Conservation (phyloP, 805 yeast genomes). For the Candida mattraensis region DNA sequence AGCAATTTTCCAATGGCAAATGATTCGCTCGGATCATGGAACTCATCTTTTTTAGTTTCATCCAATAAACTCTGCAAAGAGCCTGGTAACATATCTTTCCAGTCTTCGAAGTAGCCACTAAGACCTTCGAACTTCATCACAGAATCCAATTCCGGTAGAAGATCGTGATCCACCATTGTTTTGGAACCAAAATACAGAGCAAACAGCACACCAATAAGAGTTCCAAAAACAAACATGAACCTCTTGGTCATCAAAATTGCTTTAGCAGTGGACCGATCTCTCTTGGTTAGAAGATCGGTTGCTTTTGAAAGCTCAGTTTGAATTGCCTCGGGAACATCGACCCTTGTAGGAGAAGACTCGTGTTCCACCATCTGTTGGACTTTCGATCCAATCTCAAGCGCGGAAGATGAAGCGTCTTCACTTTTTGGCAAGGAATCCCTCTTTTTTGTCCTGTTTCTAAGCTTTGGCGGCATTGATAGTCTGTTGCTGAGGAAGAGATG, state of each 20-base stretch:
- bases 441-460: slow-evolving; percentile 5
- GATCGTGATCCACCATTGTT: slow-evolving; percentile 39
- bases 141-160: slow-evolving; percentile 49
- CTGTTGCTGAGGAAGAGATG: slow-evolving; percentile 2
- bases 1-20: slow-evolving; percentile 83
- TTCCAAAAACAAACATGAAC: slow-evolving; percentile 66
- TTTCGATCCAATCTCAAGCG: slow-evolving; percentile 6
- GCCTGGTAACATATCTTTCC: slow-evolving; percentile 73
- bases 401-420: slow-evolving; percentile 7
- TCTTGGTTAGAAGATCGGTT: slow-evolving; percentile 2
- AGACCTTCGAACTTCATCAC: slow-evolving; percentile 56
- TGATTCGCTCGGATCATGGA: slow-evolving; percentile 67
- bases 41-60: slow-evolving; percentile 49
- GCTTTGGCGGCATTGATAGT: slow-evolving; percentile 12
- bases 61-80: slow-evolving; percentile 58
- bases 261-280: slow-evolving; percentile 11
- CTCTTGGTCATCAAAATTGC: slow-evolving; percentile 42
- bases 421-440: neutral
- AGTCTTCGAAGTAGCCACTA: slow-evolving; percentile 61
- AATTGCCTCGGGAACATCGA: slow-evolving; percentile 5
- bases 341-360: slow-evolving; percentile 3
- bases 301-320: slow-evolving; percentile 5
- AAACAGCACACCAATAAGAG: slow-evolving; percentile 62
- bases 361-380: slow-evolving; percentile 5
- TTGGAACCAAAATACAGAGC: slow-evolving; percentile 63